These are phyloP conservation scores for Podaxis sp. DNA, from an alignment of 768 basidiomycete genomes.

Conservation along the genomic window DNA sequence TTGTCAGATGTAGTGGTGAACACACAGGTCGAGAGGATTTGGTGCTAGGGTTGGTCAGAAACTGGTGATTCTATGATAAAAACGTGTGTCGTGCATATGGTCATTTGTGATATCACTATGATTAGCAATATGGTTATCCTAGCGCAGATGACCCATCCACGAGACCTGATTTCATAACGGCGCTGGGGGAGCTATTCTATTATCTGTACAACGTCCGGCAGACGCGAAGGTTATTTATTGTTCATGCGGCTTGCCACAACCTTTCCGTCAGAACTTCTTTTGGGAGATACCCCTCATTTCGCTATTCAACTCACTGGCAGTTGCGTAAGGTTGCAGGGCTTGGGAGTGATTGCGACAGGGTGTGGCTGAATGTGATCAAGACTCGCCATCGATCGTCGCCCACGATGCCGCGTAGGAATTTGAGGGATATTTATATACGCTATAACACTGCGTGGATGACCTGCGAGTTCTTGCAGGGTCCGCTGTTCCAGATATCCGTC, in stretches of 20 bases:
- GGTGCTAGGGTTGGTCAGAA: neutral
- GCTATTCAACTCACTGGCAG: neutral
- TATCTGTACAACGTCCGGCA: neutral
- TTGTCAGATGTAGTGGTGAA: neutral
- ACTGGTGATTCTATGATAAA: neutral
- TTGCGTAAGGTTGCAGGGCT: neutral
- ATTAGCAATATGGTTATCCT: neutral
- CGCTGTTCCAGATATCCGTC: neutral
- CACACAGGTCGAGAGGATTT: neutral
- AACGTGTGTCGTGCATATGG: neutral
- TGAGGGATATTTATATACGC: neutral
- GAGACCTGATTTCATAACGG: neutral
- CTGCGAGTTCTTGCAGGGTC: neutral
- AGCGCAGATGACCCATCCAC: neutral
- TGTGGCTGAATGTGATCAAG: neutral
- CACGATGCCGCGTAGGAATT: neutral
- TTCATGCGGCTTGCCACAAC: neutral
- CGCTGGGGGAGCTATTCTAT: neutral
- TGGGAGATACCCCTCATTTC: neutral
- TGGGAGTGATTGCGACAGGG: neutral
- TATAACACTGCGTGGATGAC: neutral
- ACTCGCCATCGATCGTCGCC: neutral
- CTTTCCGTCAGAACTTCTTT: neutral
- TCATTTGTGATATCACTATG: neutral
- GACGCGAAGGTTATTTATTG: too few species aligned